Evolutionary conservation across 2,329 filamentous ascomycete species (phyloP), one percentile per base, ranked within the genome.

Genomic region (Leptographium procerum): DNA sequence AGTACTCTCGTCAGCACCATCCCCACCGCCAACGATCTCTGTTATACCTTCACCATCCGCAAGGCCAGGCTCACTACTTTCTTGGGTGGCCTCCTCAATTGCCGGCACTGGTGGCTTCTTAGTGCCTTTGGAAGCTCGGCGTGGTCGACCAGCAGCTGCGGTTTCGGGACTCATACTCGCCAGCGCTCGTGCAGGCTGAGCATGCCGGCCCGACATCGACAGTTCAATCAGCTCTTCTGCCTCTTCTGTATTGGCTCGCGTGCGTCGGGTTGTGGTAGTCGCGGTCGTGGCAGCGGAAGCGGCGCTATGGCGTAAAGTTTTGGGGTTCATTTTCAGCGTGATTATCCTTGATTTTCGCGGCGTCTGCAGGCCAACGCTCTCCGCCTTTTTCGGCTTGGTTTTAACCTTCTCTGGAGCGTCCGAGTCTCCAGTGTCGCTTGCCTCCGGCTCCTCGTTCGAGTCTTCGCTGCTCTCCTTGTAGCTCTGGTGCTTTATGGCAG

Each of bases 181-280:
- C 48, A 77, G 76, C 22, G 72, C 72, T 45, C 78, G 73, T 33
- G 76, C 70, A 2, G 73, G 67, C 47, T 74, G 73, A 24, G 75
- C 77, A 62, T 86, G 82, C 59, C 74, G 77, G n/a, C 83, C 83
- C 9, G 83, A 85, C 64, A 75, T 80, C 7, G 82, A 80, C 16
- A 86, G 71, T 64, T 85, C 81, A 5, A 84, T 68, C 8, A 84
- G 75, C 50, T 83, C 79, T 33, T 79, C 77, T 0, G 73, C 72
- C 52, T 83, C 80, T 51, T 78, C 80, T 4, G 80, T 82, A 57
- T 71, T 75, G 19, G 78, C 79, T 34, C 81, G 72, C 13, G 81
- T 83, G 64, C 58, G 73, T 36, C 80, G 74, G 45, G 75, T 74
- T 1, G 65, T 61, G 10, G 64, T 26, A 5, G 59, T 57, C 1